Evolutionary conservation across 1,139 yeast species (phyloP).

Genomic region (Saccharomycopsis hybrid): DNA sequence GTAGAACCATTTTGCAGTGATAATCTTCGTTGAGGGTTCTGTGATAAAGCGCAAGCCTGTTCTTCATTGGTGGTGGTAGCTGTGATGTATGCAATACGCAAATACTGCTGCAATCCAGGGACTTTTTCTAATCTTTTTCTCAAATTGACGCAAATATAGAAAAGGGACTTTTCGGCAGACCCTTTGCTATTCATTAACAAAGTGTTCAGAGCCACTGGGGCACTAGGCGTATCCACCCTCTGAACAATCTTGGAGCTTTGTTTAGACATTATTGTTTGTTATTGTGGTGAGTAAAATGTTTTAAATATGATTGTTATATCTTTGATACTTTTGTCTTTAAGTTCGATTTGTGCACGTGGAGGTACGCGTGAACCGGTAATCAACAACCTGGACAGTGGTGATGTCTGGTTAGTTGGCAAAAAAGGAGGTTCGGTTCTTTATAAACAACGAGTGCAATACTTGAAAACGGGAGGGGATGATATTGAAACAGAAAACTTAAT

Average conservation of each 20-base stretch:
- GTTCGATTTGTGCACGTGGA: no score
- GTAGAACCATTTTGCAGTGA: conserved; percentile 4
- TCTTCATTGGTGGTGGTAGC: conserved; percentile 43
- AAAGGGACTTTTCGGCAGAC: conserved; percentile 64
- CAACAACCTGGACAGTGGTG: no score
- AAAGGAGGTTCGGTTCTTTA: no score
- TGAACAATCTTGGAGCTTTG: conserved; percentile 15
- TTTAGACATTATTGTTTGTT: conserved; percentile 12
- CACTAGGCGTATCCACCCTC: conserved; percentile 20
- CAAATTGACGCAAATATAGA: conserved; percentile 59
- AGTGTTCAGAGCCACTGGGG: conserved; percentile 38
- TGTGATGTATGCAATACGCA: conserved; percentile 50
- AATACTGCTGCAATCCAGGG: conserved; percentile 67
- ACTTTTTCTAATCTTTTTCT: conserved; percentile 53
- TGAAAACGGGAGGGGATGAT: no score
- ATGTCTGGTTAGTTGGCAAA: no score
- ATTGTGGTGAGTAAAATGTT: no score
- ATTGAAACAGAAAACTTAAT: no score
- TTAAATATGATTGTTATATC: no score
- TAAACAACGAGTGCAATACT: no score
- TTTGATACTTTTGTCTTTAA: no score
- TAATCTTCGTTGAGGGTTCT: conserved; percentile 26
- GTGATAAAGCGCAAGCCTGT: conserved; percentile 57
- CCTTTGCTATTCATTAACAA: conserved; percentile 58
- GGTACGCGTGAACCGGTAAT: no score